Conservation (phyloP, 78 protist species). For the Speleostelium caveatum region DNA sequence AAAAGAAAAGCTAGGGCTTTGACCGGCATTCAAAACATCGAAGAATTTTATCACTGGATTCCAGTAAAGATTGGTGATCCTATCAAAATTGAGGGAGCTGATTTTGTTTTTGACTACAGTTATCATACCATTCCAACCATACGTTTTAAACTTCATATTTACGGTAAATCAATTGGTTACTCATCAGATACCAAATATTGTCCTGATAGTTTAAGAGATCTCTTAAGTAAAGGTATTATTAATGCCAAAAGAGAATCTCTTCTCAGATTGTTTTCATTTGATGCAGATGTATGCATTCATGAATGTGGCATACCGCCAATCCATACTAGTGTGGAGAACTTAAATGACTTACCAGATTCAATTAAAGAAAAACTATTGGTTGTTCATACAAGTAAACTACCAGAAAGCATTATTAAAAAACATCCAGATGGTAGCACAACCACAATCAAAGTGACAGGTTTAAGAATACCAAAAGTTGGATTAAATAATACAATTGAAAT, state of each 20-base stretch:
- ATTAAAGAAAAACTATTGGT: slow-evolving; percentile 40
- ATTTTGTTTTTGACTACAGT: slow-evolving; percentile 78
- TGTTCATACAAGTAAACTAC: slow-evolving; percentile 47
- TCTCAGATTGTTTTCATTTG: slow-evolving; percentile 70
- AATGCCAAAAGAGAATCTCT: slow-evolving; percentile 34
- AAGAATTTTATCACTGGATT: slow-evolving; percentile 54
- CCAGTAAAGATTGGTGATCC: slow-evolving; percentile 80
- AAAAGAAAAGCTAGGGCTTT: slow-evolving; percentile 74
- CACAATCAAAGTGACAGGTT: slow-evolving; percentile 14
- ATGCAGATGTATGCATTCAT: slow-evolving; percentile 82
- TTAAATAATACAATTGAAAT: slow-evolving; percentile 45
- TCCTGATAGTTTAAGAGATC: slow-evolving; percentile 48
- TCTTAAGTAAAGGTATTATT: slow-evolving; percentile 34
- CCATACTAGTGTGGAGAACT: slow-evolving; percentile 70
- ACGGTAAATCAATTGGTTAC: slow-evolving; percentile 57
- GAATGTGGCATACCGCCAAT: slow-evolving; percentile 90
- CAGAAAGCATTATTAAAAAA: not conserved
- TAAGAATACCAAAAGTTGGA: slow-evolving; percentile 62
- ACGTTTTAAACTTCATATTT: slow-evolving; percentile 46
- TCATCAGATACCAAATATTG: slow-evolving; percentile 82
- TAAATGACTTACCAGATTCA: slow-evolving; percentile 39
- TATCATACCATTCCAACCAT: slow-evolving; percentile 83
- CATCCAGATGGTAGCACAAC: not conserved
- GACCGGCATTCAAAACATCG: slow-evolving; percentile 37
- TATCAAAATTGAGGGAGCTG: slow-evolving; percentile 71